These are phyloP conservation scores for Rutstroemia sp. DNA, from an alignment of 2,329 filamentous ascomycete species.

Conservation along the genomic window DNA sequence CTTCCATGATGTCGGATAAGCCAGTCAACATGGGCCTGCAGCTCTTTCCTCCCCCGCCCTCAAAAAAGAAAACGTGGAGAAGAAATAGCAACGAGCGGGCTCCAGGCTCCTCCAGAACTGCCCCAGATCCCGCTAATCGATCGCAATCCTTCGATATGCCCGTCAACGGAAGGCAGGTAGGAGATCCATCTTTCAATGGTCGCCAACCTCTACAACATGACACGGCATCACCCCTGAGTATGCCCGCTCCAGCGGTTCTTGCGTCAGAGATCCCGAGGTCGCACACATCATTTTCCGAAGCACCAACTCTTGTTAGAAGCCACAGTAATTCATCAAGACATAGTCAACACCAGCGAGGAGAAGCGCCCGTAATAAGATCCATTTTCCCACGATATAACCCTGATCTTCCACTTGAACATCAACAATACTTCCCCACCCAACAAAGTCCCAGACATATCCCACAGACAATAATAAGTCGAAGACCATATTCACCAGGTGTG, in stretches of 20 bases:
- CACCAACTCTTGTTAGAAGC: constrained; percentile 41
- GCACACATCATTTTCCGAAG: constrained; percentile 45
- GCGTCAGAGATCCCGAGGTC: constrained; percentile 32
- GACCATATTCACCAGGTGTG: constrained; percentile 44
- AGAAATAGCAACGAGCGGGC: constrained; percentile 23
- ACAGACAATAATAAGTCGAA: constrained; percentile 56
- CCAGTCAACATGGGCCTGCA: constrained; percentile 25
- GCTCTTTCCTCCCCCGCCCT: constrained; percentile 28
- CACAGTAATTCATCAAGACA: constrained; percentile 44
- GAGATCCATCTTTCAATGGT: constrained; percentile 17
- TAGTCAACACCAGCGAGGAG: constrained; percentile 46
- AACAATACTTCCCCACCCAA: constrained; percentile 64
- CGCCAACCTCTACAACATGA: constrained; percentile 16
- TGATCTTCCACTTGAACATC: constrained; percentile 55
- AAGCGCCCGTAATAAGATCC: constrained; percentile 49
- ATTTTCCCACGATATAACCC: constrained; percentile 74
- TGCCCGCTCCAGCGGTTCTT: constrained; percentile 23
- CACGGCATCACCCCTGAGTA: constrained; percentile 15
- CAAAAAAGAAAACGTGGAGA: constrained; percentile 23
- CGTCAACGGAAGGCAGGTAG: constrained; percentile 13
- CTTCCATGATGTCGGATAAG: constrained; percentile 20
- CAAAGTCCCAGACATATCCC: constrained; percentile 57
- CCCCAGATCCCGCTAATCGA: constrained; percentile 16
- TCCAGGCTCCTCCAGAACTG: constrained; percentile 19
- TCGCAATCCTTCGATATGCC: constrained; percentile 17